These are phyloP conservation scores for Hibiscus trionum DNA, from an alignment of 345 rosid species.

Conservation along the genomic window DNA sequence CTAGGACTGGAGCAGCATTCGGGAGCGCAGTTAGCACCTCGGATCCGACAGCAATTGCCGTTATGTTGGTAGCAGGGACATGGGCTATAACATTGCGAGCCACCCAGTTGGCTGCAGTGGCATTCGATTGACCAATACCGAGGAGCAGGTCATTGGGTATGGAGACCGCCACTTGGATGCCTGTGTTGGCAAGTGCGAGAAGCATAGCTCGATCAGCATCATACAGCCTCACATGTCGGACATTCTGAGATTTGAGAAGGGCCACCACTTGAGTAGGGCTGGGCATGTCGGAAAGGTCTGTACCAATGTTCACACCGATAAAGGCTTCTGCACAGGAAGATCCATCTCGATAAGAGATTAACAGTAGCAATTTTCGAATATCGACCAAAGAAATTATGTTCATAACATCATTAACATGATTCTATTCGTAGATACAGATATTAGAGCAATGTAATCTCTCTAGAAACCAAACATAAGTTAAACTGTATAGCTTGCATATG, in stretches of 20 bases:
- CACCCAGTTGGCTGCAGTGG: slow-evolving; percentile 97
- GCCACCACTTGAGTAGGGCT: slow-evolving; percentile 80
- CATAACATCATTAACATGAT: neutral
- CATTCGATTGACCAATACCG: slow-evolving; percentile 95
- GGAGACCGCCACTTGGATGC: slow-evolving; percentile 73
- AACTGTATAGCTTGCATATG: too few relatives aligned
- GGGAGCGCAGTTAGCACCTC: slow-evolving; percentile 69
- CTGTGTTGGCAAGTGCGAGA: slow-evolving; percentile 77
- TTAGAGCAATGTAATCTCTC: neutral
- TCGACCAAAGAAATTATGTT: neutral
- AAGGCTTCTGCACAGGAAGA: slow-evolving; percentile 51
- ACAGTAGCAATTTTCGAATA: neutral
- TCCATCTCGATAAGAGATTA: neutral
- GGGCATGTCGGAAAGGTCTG: slow-evolving; percentile 83
- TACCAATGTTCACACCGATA: slow-evolving; percentile 86
- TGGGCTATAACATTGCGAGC: slow-evolving; percentile 72
- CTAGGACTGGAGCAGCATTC: slow-evolving; percentile 75
- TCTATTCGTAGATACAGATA: neutral
- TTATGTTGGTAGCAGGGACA: slow-evolving; percentile 89
- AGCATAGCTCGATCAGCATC: slow-evolving; percentile 86
- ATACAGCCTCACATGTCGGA: slow-evolving; percentile 69
- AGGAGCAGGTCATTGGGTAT: slow-evolving; percentile 90
- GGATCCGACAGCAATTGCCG: slow-evolving; percentile 78
- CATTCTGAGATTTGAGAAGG: slow-evolving; percentile 82
- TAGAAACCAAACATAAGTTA: neutral